Conservation (phyloP, 306 rosid species). For the Trifolium dubium region DNA sequence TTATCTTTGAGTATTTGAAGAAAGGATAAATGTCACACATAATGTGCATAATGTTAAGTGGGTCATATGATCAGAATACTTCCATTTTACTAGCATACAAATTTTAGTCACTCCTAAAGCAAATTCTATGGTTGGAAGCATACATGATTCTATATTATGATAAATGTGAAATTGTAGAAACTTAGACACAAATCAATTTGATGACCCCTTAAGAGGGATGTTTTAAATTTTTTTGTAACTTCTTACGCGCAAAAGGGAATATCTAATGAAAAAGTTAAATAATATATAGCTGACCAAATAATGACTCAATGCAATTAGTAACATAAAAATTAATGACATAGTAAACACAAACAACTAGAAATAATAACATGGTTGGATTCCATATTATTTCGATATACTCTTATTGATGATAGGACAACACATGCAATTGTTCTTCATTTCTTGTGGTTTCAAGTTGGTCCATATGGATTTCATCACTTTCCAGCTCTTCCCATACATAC, state of each 20-base stretch:
- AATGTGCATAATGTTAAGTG: conserved; percentile 40
- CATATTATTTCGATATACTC: conserved; percentile 14
- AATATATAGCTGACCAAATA: too few species aligned
- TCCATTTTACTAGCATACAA: conserved; percentile 49
- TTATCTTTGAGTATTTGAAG: conserved; percentile 35
- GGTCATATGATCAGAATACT: conserved; percentile 50
- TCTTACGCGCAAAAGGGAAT: conserved; percentile 12
- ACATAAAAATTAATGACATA: conserved; percentile 19
- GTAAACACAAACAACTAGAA: conserved; percentile 11
- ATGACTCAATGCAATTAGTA: neutral
- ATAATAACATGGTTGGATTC: conserved; percentile 1
- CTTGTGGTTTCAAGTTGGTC: conserved; percentile 33
- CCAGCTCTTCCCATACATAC: conserved; percentile 28
- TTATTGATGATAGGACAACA: conserved; percentile 26
- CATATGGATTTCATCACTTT: conserved; percentile 36
- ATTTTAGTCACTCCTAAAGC: conserved; percentile 36
- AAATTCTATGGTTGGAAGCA: conserved; percentile 19
- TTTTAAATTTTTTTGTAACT: conserved; percentile 16
- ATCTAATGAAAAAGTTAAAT: neutral
- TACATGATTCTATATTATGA: conserved; percentile 5
- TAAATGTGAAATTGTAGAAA: conserved; percentile 26
- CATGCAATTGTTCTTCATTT: conserved; percentile 33
- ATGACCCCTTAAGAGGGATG: neutral
- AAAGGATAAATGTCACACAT: conserved; percentile 30
- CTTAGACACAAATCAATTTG: conserved; percentile 4